Evolutionary conservation across 768 basidiomycete species (phyloP), one percentile per base, ranked within the genome.

Genomic region (Rhizopogon sp.): DNA sequence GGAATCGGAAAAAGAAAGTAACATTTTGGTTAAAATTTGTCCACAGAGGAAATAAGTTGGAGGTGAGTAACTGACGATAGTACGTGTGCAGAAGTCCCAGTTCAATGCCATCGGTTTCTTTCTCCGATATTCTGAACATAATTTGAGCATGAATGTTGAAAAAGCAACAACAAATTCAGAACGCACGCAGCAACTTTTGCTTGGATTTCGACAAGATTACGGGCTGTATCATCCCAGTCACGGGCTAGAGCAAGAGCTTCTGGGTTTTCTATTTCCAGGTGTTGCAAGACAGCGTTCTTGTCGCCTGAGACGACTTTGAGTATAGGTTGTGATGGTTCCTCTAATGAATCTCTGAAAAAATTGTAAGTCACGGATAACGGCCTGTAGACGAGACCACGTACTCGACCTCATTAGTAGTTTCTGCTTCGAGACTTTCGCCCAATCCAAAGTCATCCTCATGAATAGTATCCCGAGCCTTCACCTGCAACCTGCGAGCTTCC

Each of bases 371-470:
- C 39, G 9, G 3, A 29, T 17, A 3, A 22, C 31, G 20, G 7
- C 25, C 25, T 25, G 31, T 25, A n/a, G 37, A 31, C 31, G 41
- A 55, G 40, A 51, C 28, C 3, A 56, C 59, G 28, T 63, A 76
- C 75, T 57, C 66, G 49, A 59, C 65, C 33, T 64, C 64, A 35
- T 64, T 65, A 1, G 55, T 61, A 33, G 53, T 64, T 7, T 66
- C 64, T 29, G 50, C 58, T 54, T 84, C 79, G 17, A 77, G 68
- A 40, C 73, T 68, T 58, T 88, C 90, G 25, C 77, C 81, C 42
- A 98, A 72, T 10, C 94, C 94, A 64, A 91, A 97, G 69, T 98
- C 94, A 14, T 81, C 84, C 43, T 92, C 89, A 8, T 61, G 71
- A 76, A 96, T 78, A 10, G 70, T 79, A 59, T 90, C 87, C 33